Percentiles rank a stretch among this genome's conserved stretches.
Evolutionary conservation across 2,329 filamentous ascomycete species (phyloP).

Genomic region (Endothia cerciana): DNA sequence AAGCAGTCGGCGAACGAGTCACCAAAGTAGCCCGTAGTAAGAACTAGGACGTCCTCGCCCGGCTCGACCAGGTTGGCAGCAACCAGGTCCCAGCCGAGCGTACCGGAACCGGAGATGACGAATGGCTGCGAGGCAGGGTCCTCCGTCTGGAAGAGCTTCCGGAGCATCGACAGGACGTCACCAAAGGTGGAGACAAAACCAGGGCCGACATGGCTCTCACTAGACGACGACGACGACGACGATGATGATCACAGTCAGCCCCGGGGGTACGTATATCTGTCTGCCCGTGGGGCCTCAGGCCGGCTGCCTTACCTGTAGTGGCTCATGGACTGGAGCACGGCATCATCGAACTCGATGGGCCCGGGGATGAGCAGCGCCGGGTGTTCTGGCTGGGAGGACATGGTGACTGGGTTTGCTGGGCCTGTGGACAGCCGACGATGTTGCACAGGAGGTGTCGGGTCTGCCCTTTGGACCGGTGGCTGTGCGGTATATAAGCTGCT

Average conservation of each 20-base stretch:
- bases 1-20: conserved; percentile 94
- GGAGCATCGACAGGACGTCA: conserved; percentile 83
- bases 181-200: conserved; percentile 90
- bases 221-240: too few species aligned
- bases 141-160: conserved; percentile 92
- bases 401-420: conserved; percentile 42
- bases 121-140: conserved; percentile 85
- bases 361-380: conserved; percentile 90
- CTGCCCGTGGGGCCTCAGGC: neutral
- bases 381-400: conserved; percentile 66
- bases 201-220: conserved; percentile 90
- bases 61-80: conserved; percentile 90
- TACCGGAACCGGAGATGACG: conserved; percentile 91
- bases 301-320: conserved; percentile 72
- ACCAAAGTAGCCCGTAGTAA: conserved; percentile 96
- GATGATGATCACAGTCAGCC: conserved; percentile 4
- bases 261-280: neutral
- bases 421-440: conserved; percentile 36
- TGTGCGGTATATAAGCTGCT: conserved; percentile 9
- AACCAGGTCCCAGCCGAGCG: conserved; percentile 94
- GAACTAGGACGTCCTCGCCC: conserved; percentile 87
- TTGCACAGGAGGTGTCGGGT: conserved; percentile 34
- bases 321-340: conserved; percentile 90
- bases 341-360: conserved; percentile 98
- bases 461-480: conserved; percentile 35